phyloP scores from a whole-genome alignment of 2,329 filamentous ascomycete species.

The Pestalotiopsis sp. region DNA sequence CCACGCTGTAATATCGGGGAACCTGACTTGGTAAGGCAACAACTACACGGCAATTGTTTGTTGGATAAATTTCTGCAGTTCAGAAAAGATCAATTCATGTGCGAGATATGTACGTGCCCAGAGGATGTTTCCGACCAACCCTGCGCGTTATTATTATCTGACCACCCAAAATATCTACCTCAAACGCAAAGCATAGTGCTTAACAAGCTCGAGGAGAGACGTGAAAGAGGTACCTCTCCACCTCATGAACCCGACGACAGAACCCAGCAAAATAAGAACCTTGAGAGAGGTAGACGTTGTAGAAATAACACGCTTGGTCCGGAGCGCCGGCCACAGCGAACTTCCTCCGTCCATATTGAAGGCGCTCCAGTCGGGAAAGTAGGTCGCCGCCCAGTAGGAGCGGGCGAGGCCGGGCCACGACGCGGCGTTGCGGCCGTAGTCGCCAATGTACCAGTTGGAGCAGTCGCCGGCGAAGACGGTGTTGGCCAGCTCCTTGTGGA shows the following conservation, averaged over 20 bases:
- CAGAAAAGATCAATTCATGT: too few relatives aligned
- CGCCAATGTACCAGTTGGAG: slow-evolving; percentile 45
- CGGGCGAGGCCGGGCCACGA: slow-evolving; percentile 37
- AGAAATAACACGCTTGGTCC: neutral
- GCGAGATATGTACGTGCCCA: too few relatives aligned
- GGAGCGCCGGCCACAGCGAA: neutral
- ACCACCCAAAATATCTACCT: neutral
- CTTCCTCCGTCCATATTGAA: slow-evolving; percentile 13
- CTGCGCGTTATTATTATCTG: too few relatives aligned
- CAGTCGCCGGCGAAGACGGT: slow-evolving; percentile 41
- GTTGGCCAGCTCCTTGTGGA: slow-evolving; percentile 34
- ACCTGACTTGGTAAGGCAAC: too few relatives aligned
- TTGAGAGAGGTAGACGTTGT: neutral
- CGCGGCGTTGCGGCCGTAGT: slow-evolving; percentile 39
- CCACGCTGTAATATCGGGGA: too few relatives aligned
- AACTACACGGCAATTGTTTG: too few relatives aligned
- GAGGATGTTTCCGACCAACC: too few relatives aligned
- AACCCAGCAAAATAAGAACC: neutral
- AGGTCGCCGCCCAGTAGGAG: slow-evolving; percentile 32
- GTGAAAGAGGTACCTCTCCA: neutral
- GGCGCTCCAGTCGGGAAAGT: slow-evolving; percentile 25
- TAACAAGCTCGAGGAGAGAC: neutral
- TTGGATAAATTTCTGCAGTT: too few relatives aligned
- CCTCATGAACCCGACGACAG: neutral
- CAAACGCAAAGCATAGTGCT: neutral